phyloP scores from a whole-genome alignment of 306 rosid genomes.

The Casuarina equisetifolia region DNA sequence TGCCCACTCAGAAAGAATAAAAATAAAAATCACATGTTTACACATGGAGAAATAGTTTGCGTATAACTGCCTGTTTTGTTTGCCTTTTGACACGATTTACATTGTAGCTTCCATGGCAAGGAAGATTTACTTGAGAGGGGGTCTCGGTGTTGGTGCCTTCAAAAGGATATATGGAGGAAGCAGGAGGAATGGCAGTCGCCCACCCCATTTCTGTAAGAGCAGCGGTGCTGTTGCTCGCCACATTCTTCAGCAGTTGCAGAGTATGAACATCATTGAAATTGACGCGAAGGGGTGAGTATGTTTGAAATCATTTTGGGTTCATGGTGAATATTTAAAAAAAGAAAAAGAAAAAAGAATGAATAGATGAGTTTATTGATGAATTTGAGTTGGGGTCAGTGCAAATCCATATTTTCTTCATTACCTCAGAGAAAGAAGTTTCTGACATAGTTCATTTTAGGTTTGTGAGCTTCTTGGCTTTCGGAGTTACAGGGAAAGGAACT shows the following conservation, averaged over 20 bases:
- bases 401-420: too few relatives aligned
- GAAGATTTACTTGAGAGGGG: slow-evolving; percentile 77
- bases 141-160: slow-evolving; percentile 81
- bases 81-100: too few relatives aligned
- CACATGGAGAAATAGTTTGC: too few relatives aligned
- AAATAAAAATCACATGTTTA: too few relatives aligned
- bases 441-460: not conserved
- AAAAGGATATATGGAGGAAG: slow-evolving; percentile 75
- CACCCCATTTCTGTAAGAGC: slow-evolving; percentile 77
- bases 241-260: slow-evolving; percentile 63
- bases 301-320: not conserved
- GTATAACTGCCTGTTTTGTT: too few relatives aligned
- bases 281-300: slow-evolving; percentile 61
- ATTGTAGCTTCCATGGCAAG: slow-evolving; percentile 72
- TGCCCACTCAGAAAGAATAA: too few relatives aligned
- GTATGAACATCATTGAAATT: slow-evolving; percentile 51
- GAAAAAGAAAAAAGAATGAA: not conserved
- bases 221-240: slow-evolving; percentile 70
- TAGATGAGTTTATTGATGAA: not conserved
- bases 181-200: slow-evolving; percentile 76
- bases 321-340: not conserved
- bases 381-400: too few relatives aligned
- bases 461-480: not conserved
- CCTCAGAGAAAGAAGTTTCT: not conserved
- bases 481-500: not conserved